Evolutionary conservation across 768 basidiomycete species (phyloP).

Genomic region (Hygrophorus russula): DNA sequence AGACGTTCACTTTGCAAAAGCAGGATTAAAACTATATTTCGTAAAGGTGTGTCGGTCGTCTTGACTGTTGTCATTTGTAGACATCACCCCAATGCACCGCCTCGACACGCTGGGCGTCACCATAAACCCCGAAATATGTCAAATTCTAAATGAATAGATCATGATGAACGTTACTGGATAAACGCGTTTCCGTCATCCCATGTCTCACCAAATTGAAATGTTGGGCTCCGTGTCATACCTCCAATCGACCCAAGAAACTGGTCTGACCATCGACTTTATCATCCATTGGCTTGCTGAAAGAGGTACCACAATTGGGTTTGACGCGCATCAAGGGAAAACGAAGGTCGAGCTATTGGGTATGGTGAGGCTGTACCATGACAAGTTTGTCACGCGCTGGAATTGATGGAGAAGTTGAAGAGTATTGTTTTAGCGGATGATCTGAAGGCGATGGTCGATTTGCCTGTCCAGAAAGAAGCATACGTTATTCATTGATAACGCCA

Average conservation of each 20-base stretch:
- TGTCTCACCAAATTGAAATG: conserved; percentile 21
- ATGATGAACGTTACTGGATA: too few species aligned
- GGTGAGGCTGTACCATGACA: conserved; percentile 11
- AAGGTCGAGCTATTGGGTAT: conserved; percentile 12
- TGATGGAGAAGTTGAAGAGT: conserved; percentile 11
- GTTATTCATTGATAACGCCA: too few species aligned
- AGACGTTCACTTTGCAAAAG: conserved; percentile 14
- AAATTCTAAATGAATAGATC: too few species aligned
- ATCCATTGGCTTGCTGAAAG: conserved; percentile 13
- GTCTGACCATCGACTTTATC: conserved; percentile 13
- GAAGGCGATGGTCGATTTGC: conserved; percentile 2
- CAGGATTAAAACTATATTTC: conserved; percentile 17
- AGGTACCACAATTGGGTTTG: conserved; percentile 15
- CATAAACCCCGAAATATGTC: too few species aligned
- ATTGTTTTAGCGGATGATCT: conserved; percentile 13
- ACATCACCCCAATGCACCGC: too few species aligned
- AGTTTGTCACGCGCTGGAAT: conserved; percentile 4
- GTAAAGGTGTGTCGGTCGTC: conserved; percentile 15
- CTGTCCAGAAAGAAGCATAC: background rate
- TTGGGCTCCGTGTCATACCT: conserved; percentile 15
- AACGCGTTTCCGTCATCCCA: too few species aligned
- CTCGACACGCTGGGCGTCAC: too few species aligned
- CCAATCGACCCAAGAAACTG: conserved; percentile 16
- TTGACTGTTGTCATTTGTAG: too few species aligned
- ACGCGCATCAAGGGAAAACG: conserved; percentile 14